Conservation (phyloP, 2,329 filamentous ascomycete genomes). For the Colletotrichum filicis region DNA sequence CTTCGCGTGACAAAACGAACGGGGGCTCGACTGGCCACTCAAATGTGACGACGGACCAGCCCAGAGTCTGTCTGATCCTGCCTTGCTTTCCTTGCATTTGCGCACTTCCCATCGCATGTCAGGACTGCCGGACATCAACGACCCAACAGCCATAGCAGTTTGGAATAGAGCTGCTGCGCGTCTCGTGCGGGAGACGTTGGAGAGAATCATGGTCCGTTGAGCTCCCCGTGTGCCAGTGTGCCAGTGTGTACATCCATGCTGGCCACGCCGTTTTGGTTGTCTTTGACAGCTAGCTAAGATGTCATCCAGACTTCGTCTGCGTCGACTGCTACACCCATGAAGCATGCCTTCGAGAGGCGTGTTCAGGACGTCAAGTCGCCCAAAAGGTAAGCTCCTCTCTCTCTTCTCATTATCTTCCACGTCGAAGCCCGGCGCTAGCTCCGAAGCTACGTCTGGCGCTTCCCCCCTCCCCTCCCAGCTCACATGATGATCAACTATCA, state of each 20-base stretch:
- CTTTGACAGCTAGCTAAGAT: slow-evolving; percentile 33
- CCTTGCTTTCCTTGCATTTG: slow-evolving; percentile 26
- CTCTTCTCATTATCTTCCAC: slow-evolving; percentile 13
- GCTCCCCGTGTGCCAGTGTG: slow-evolving; percentile 6
- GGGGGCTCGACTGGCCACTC: slow-evolving; percentile 20
- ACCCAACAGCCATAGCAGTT: slow-evolving; percentile 34
- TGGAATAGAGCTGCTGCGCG: slow-evolving; percentile 37
- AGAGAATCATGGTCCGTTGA: slow-evolving; percentile 38
- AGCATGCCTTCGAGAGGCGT: slow-evolving; percentile 81
- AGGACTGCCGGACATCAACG: slow-evolving; percentile 37
- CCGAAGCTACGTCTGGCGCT: slow-evolving; percentile 5
- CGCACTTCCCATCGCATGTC: slow-evolving; percentile 39
- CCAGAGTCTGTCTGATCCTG: slow-evolving; percentile 11
- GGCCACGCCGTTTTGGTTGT: not conserved
- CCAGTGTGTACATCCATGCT: too few relatives aligned
- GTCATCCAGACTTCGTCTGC: slow-evolving; percentile 72
- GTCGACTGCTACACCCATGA: slow-evolving; percentile 76
- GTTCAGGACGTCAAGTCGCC: slow-evolving; percentile 86
- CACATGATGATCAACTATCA: slow-evolving; percentile 84
- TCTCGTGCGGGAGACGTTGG: slow-evolving; percentile 36
- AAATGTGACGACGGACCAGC: slow-evolving; percentile 30
- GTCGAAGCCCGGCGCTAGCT: slow-evolving; percentile 25
- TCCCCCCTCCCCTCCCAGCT: slow-evolving; percentile 39
- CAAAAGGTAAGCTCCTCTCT: slow-evolving; percentile 78
- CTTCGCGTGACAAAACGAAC: slow-evolving; percentile 17